These are phyloP conservation scores for Colletotrichum paranaense DNA, from an alignment of 2,329 filamentous ascomycete genomes.

Conservation along the genomic window DNA sequence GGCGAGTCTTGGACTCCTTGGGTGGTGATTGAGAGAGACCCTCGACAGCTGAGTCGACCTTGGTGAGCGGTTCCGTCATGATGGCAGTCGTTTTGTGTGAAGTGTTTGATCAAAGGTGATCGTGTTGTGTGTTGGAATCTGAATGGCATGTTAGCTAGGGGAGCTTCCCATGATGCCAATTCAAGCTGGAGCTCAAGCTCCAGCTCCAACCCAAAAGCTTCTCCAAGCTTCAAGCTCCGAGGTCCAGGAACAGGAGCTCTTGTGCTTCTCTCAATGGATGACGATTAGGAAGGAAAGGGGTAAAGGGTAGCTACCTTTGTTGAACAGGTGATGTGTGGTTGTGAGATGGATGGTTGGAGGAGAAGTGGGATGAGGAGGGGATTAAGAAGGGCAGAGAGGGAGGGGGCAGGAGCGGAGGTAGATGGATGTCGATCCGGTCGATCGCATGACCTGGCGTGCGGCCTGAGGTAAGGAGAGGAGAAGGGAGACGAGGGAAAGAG, in stretches of 20 bases:
- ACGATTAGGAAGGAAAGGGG: not conserved
- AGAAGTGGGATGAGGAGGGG: slow-evolving; percentile 28
- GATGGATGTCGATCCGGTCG: slow-evolving; percentile 27
- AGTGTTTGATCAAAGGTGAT: slow-evolving; percentile 18
- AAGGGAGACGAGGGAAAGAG: not conserved
- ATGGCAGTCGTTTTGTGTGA: slow-evolving; percentile 35
- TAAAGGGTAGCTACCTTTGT: slow-evolving; percentile 19
- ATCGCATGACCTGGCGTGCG: slow-evolving; percentile 24
- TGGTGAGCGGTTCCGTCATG: slow-evolving; percentile 74
- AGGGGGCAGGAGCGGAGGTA: slow-evolving; percentile 13
- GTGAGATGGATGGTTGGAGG: slow-evolving; percentile 11
- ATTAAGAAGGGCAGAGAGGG: slow-evolving; percentile 22
- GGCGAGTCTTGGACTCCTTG: slow-evolving; percentile 58
- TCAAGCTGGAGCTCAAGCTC: not conserved
- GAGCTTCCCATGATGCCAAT: not conserved
- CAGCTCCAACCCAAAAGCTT: not conserved
- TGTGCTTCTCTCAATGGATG: not conserved
- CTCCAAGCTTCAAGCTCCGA: not conserved
- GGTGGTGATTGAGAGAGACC: slow-evolving; percentile 77
- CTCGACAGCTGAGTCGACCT: slow-evolving; percentile 92
- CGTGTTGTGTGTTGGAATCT: slow-evolving; percentile 11
- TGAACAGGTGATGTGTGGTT: slow-evolving; percentile 20
- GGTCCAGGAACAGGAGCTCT: not conserved
- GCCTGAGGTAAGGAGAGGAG: slow-evolving; percentile 15
- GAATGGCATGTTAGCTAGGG: slow-evolving; percentile 8